Percentiles rank a stretch among this genome's conserved stretches.
These are phyloP conservation scores for Persicaria maculosa DNA, from an alignment of 148 eudicot species.

Conservation along the genomic window DNA sequence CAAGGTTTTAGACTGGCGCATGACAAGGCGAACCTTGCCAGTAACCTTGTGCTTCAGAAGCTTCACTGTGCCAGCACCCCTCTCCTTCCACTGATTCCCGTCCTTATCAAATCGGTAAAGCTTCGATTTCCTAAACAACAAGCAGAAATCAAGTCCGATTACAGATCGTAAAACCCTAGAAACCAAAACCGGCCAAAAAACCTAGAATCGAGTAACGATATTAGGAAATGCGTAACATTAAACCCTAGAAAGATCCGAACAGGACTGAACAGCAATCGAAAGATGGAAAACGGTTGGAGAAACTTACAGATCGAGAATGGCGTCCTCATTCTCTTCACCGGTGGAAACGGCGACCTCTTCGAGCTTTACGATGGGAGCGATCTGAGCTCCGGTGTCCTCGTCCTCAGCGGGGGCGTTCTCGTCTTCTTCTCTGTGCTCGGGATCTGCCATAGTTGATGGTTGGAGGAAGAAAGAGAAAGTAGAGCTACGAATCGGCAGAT, in stretches of 20 bases:
- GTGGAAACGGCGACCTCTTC: conserved; percentile 40
- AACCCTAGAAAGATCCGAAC: neutral
- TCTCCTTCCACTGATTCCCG: conserved; percentile 27
- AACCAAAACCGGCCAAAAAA: neutral
- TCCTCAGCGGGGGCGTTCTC: conserved; percentile 54
- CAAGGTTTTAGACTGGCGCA: conserved; percentile 23
- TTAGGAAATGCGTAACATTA: neutral
- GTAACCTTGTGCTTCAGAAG: conserved; percentile 27
- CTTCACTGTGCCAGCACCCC: conserved; percentile 25
- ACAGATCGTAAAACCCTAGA: neutral
- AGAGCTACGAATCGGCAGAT: neutral
- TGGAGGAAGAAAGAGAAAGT: conserved; percentile 25
- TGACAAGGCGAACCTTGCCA: conserved; percentile 25
- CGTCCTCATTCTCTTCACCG: conserved; percentile 43
- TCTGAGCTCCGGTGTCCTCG: conserved; percentile 79
- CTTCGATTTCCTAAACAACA: conserved; percentile 18
- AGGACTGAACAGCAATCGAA: neutral
- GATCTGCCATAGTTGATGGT: conserved; percentile 45
- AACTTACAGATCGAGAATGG: conserved; percentile 31
- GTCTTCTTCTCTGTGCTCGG: conserved; percentile 48
- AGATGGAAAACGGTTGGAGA: neutral
- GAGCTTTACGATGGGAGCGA: conserved; percentile 63
- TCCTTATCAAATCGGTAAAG: conserved; percentile 20
- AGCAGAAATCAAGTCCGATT: neutral
- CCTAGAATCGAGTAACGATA: neutral